phyloP scores from a whole-genome alignment of 2,329 filamentous ascomycete species.

The Emergomyces africanus region DNA sequence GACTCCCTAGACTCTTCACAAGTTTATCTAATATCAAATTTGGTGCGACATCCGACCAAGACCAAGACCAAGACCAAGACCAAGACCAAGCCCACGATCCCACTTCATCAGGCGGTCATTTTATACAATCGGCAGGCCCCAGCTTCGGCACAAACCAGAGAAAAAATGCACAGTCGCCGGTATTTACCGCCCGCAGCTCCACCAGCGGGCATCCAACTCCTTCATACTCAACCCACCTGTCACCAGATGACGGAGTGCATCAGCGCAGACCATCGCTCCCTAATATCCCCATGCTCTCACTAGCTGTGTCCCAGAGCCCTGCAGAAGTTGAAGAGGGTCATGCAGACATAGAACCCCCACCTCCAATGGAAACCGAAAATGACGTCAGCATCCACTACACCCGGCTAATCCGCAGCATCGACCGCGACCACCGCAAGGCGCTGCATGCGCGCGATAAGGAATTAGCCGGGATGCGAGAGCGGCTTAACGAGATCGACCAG shows the following conservation, averaged over 20 bases:
- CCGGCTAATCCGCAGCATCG: conserved; percentile 19
- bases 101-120: background rate
- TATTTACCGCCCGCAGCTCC: background rate
- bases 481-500: conserved; percentile 20
- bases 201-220: background rate
- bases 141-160: conserved; percentile 2
- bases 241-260: conserved; percentile 4
- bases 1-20: conserved; percentile 14
- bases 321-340: conserved; percentile 10
- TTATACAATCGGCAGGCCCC: conserved; percentile 10
- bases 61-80: background rate
- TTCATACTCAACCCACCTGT: conserved; percentile 6
- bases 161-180: background rate
- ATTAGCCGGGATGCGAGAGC: conserved; percentile 15
- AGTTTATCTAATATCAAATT: background rate
- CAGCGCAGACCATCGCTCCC: background rate
- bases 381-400: conserved; percentile 19
- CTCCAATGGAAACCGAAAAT: conserved; percentile 20
- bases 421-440: conserved; percentile 17
- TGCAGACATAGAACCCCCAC: conserved; percentile 11
- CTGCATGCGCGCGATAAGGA: conserved; percentile 19
- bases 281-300: background rate
- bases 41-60: background rate
- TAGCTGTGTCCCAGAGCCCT: conserved; percentile 8
- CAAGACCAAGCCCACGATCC: background rate